Base-by-base conservation (phyloP, 2,329 filamentous ascomycete genomes). In the Penicillium sp. region DNA sequence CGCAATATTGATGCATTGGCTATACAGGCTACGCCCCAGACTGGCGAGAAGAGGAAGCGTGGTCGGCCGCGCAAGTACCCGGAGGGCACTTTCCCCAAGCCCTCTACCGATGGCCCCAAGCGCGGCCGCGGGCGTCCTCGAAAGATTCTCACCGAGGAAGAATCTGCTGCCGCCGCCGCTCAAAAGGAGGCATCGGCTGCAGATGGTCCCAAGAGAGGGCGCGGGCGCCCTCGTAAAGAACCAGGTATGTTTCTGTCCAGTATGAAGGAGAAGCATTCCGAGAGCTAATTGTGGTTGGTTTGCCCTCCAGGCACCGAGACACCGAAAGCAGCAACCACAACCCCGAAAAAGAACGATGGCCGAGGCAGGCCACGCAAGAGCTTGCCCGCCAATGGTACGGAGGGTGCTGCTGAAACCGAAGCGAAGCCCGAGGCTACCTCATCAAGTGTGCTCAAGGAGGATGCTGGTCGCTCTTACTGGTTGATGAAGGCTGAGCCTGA, bases 401-500 rank as follows among this genome's bases (percentile, higher is more conserved):
- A 68, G 49, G 59, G 56, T 27, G 49, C 57, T 12, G 55, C 55
- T 12, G 56, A 59, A 6, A 41, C 43, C 6, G 61, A 66, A 23
- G n/a, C 53, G 22, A 49, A 62, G 25, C 43, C 55, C 26, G 62
- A 53, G 27, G 27, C 55, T 23, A 14, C 42, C n/a, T 6, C 51
- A 7, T 49, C 18, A 22, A 48, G 52, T 20, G 50, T 52, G 20
- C 53, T 56, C 27, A 50, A 65, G 15, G 63, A 65, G 18, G 58
- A 64, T 31, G 57, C 53, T 20, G 67, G 63, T 18, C 72, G 70
- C 44, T 79, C 80, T 73, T 92, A 89, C 73, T 92, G 89, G 89
- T 81, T 94, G 29, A 83, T 94, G 82, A 94, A 93, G 76, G 89
- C 90, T 0, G 89, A 99, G 75, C 93, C 94, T 0, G 89, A 96